These are phyloP conservation scores for Chimonanthus salicifolius DNA, from an alignment of 164 flowering plant species.

Conservation along the genomic window DNA sequence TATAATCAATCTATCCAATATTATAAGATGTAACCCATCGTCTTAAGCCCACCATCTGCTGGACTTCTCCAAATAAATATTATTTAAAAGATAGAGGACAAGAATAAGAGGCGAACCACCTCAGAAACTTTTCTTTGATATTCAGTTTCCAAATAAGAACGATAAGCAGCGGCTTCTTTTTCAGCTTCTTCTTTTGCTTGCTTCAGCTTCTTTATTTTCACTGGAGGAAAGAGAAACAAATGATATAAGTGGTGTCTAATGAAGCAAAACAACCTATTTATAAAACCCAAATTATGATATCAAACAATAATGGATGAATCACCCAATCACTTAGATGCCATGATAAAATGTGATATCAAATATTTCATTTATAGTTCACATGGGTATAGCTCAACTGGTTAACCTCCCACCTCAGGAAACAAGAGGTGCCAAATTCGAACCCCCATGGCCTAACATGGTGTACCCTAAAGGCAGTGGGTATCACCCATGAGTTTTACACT, in stretches of 20 bases:
- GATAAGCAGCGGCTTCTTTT: constrained; percentile 34
- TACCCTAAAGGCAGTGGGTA: too few species aligned
- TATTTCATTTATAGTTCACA: too few species aligned
- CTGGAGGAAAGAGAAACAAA: constrained; percentile 20
- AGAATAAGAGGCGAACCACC: constrained; percentile 21
- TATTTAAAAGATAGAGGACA: not conserved
- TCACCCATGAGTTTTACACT: too few species aligned
- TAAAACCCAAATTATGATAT: not conserved
- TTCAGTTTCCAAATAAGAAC: constrained; percentile 49
- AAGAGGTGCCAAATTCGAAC: too few species aligned
- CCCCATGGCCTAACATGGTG: too few species aligned
- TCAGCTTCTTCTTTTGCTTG: constrained; percentile 81
- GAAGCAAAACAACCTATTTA: not conserved
- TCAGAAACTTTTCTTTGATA: constrained; percentile 39
- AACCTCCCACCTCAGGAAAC: too few species aligned
- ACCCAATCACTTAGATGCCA: not conserved
- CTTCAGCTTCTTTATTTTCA: constrained; percentile 42
- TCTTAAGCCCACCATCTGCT: not conserved
- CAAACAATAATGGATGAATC: not conserved
- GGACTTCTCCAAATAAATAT: not conserved
- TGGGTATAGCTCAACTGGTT: too few species aligned
- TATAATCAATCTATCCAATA: not conserved
- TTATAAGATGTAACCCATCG: not conserved
- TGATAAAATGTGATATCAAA: not conserved
- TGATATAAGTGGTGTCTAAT: not conserved